phyloP scores from a whole-genome alignment of 176 grass and related monocot genomes.

The Carex pumila region DNA sequence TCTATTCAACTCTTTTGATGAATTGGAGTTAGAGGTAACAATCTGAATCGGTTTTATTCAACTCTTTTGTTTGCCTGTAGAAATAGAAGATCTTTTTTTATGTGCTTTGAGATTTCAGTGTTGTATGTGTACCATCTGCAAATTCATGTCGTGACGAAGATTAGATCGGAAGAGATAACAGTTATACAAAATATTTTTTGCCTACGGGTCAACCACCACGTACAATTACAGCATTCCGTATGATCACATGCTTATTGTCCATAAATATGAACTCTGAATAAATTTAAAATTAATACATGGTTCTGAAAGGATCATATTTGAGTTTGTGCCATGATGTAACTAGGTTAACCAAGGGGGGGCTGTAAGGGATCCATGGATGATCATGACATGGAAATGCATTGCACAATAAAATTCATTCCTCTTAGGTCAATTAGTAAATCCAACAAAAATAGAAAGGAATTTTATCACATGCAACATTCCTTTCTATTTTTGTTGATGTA shows the following conservation, averaged over 20 bases:
- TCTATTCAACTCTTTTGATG: conserved; percentile 24
- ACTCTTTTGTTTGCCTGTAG: conserved; percentile 2
- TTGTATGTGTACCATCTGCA: too few species aligned
- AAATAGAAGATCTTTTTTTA: neutral
- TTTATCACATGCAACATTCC: neutral
- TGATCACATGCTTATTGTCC: neutral
- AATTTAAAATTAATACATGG: neutral
- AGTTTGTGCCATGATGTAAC: neutral
- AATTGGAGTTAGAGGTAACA: conserved; percentile 15
- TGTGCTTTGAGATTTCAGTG: too few species aligned
- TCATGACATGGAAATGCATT: neutral
- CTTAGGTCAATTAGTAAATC: neutral
- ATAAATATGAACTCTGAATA: neutral
- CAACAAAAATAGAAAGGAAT: neutral
- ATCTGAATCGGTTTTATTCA: neutral
- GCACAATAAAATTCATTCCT: neutral
- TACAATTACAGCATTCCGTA: neutral
- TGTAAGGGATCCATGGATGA: neutral
- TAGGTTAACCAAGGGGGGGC: neutral
- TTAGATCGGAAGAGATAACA: neutral
- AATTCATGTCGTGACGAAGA: neutral
- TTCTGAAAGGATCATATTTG: neutral
- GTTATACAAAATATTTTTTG: neutral
- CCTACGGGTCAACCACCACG: neutral
- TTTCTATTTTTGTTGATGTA: neutral